A percentile compares a stretch with the other conserved stretches of the same genome.
Evolutionary conservation across 2,329 filamentous ascomycete genomes (phyloP).

Genomic region (Scedosporium boydii): DNA sequence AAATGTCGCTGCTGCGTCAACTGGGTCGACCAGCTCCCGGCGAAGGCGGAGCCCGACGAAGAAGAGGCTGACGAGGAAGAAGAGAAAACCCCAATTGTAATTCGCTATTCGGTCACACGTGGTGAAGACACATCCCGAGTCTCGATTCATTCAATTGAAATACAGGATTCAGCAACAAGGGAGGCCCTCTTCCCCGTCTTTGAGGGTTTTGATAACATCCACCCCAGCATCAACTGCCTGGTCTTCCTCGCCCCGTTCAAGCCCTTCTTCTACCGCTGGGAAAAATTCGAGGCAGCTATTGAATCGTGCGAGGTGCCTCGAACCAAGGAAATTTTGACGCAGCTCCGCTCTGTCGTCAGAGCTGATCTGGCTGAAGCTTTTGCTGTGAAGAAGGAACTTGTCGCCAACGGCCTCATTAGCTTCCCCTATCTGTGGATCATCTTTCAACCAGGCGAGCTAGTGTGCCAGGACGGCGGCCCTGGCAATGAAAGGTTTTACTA

Average conservation of each 20-base stretch:
- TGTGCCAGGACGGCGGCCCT: conserved; percentile 29
- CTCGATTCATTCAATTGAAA: conserved; percentile 13
- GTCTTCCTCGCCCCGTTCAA: conserved; percentile 40
- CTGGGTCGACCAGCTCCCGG: conserved; percentile 17
- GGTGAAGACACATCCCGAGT: conserved; percentile 9
- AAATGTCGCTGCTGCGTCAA: conserved; percentile 20
- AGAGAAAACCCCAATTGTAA: conserved; percentile 10
- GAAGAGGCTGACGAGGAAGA: conserved; percentile 9
- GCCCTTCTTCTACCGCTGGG: conserved; percentile 62
- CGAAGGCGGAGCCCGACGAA: conserved; percentile 10
- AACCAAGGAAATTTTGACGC: conserved; percentile 34
- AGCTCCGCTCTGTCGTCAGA: conserved; percentile 37
- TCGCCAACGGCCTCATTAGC: conserved; percentile 42
- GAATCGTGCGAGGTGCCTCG: conserved; percentile 12
- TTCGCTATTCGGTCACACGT: conserved; percentile 12
- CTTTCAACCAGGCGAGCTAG: conserved; percentile 34
- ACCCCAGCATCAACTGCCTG: conserved; percentile 28
- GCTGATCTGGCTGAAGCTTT: conserved; percentile 42
- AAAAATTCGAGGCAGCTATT: conserved; percentile 30
- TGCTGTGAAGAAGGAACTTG: conserved; percentile 38
- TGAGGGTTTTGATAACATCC: conserved; percentile 10
- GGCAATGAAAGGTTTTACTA: conserved; percentile 28
- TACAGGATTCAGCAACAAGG: conserved; percentile 12
- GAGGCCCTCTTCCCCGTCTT: conserved; percentile 12
- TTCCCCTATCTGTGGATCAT: conserved; percentile 45